Evolutionary conservation across 257 asterid species (phyloP).

Genomic region (Anisodus tanguticus): DNA sequence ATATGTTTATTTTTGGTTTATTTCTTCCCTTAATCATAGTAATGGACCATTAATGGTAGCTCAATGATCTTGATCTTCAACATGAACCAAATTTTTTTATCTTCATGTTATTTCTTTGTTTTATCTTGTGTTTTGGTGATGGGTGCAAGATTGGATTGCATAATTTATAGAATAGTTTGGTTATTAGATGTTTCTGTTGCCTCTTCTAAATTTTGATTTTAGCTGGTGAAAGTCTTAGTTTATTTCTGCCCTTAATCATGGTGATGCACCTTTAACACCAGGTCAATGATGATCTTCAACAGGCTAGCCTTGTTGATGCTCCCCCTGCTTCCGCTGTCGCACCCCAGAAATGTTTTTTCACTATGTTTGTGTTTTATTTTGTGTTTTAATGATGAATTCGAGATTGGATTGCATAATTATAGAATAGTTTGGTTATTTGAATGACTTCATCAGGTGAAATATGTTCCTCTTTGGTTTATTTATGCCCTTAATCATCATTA

Average conservation of each 20-base stretch:
- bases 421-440: background rate
- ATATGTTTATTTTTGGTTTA: slow-evolving; percentile 57
- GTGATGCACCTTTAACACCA: slow-evolving; percentile 48
- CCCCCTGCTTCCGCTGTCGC: slow-evolving; percentile 34
- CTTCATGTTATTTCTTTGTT: background rate
- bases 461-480: slow-evolving; percentile 55
- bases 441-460: slow-evolving; percentile 69
- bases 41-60: slow-evolving; percentile 48
- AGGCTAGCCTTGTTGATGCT: slow-evolving; percentile 63
- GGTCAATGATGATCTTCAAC: slow-evolving; percentile 64
- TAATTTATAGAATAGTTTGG: background rate
- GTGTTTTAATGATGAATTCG: background rate
- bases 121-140: background rate
- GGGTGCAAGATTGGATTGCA: background rate
- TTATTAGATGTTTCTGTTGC: background rate
- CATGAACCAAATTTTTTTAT: background rate
- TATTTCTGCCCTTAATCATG: slow-evolving; percentile 48
- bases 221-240: slow-evolving; percentile 57
- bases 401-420: background rate
- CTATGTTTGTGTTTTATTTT: background rate
- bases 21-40: too few species aligned
- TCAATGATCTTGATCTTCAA: slow-evolving; percentile 61
- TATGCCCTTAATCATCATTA: slow-evolving; percentile 63
- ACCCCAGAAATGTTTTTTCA: background rate
- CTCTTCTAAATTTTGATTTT: slow-evolving; percentile 51